Evolutionary conservation across 495 filamentous ascomycete genomes (phyloP), one percentile per base, ranked within the genome.

Genomic region (Xeromyces bisporus): DNA sequence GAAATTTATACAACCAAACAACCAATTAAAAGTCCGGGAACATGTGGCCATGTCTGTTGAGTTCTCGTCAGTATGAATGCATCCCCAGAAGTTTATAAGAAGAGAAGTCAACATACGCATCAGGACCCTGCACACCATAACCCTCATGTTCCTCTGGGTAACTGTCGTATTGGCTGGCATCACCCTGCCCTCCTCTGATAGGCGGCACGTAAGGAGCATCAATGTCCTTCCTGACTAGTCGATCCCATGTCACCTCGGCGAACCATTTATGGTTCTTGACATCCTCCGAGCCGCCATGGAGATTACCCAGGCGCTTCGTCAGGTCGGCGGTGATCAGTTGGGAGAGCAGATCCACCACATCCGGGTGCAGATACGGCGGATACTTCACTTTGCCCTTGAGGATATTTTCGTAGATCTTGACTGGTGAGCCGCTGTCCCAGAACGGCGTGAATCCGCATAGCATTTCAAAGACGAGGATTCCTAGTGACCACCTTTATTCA

Each of bases 401-500:
- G 43, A 97, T 96, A 51, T 97, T 97, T 62, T 96, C 87, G 54
- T 97, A 97, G 42, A 97, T 97, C 59, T 93, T 94, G 67, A 96
- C 92, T 1, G 89, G 85, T 3, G 81, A 92, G 20, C 87, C 89
- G 34, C 79, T 79, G 52, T 97, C 89, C 85, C 86, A 97, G 59
- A 97, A 97, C 2, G 89, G 89, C 9, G 89, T 96, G 53, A 93
- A 96, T 9, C 89, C 89, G 50, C 87, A 94, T 12, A 97, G 75
- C 89, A 97, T 97, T 61, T 97, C 89, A 47, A 94, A 97, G 47
- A 97, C 96, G 31, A 97, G 63, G 55, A 97, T 96, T 24, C 89
- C 89, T 26, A 97, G 61, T 25, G 87, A 94, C 89, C 89, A 97
- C 87, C 87, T 94, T 29, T 26, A 15, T 26, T 13, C n/a, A 4